Evolutionary conservation across 2,329 filamentous ascomycete species (phyloP), one percentile per base, ranked within the genome.

Genomic region (Penicillium sp.): DNA sequence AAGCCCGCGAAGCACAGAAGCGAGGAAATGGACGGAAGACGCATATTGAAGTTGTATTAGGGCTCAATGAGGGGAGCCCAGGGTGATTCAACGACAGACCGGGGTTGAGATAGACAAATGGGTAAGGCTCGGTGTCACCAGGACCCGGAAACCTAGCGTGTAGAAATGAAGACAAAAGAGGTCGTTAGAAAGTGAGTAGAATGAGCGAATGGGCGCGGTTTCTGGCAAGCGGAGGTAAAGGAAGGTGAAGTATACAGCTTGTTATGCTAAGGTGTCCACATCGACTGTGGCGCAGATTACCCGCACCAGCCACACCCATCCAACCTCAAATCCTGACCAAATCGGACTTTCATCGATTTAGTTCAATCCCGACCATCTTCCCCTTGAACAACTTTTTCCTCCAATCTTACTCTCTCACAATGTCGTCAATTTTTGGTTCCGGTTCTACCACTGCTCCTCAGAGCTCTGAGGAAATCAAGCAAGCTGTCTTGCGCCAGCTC

Each of bases 401-500:
- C 33, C 37, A 18, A 37, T 38, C 38, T 49, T 13, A 33, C 38
- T 28, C 29, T 41, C 41, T 30, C 56, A 66, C 28, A 56, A 73
- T 73, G 70, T 64, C 46, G 22, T 49, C 67, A 46, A 52, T 72
- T 55, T 71, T 73, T 57, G 70, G 71, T 46, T 68, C 70, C 45
- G 60, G 64, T 55, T 61, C 66, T 46, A 49, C 52, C 47, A 52
- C 66, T 37, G 56, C 62, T 19, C 34, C 57, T 36, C 36, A 59
- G 58, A 56, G 59, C 45, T 66, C 57, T 42, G 61, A 59, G 52
- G 67, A 73, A 37, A 60, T 72, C 56, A 74, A 75, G 79, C 71
- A 77, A 75, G 67, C 79, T 44, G 62, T 88, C 50, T 80, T 86
- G 66, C 77, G 80, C 71, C 81, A 86, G 69, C 75, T 87, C 56